A percentile compares a stretch with the other conserved stretches of the same genome.
Conservation (phyloP, 108 stramenopile genomes). For the Nitzschia sp. region DNA sequence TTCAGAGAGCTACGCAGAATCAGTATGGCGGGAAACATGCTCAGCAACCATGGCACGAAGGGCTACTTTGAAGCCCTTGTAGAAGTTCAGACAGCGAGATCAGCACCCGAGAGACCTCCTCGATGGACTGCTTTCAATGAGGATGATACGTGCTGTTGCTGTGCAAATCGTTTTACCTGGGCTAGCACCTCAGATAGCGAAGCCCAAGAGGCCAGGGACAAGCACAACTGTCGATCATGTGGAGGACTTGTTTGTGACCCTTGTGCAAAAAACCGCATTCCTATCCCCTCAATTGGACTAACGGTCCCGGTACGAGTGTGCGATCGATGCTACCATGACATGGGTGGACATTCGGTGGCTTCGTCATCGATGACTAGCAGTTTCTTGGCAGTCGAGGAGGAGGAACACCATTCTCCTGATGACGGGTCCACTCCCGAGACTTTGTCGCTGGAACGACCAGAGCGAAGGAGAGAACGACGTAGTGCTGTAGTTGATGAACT, state of each 20-base stretch:
- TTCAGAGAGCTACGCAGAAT: constrained; percentile 80
- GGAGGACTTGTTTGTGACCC: constrained; percentile 93
- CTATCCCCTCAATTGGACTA: constrained; percentile 88
- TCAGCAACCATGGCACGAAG: constrained; percentile 81
- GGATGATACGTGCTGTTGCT: constrained; percentile 83
- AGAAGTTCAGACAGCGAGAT: constrained; percentile 79
- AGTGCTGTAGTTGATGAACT: constrained; percentile 75
- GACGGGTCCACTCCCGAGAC: constrained; percentile 5
- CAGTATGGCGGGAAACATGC: constrained; percentile 87
- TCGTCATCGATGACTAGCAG: constrained; percentile 29
- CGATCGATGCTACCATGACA: constrained; percentile 93
- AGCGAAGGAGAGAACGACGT: constrained; percentile 48
- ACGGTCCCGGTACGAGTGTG: constrained; percentile 84
- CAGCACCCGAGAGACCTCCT: constrained; percentile 72
- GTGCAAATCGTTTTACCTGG: constrained; percentile 92
- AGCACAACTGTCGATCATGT: constrained; percentile 94
- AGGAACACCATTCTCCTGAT: background rate
- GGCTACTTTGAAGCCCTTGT: constrained; percentile 85
- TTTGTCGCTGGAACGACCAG: constrained; percentile 16
- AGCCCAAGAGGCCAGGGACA: constrained; percentile 91
- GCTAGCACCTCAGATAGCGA: constrained; percentile 85
- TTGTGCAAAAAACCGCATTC: constrained; percentile 82
- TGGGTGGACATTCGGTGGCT: constrained; percentile 43
- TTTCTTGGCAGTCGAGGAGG: constrained; percentile 19
- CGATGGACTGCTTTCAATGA: constrained; percentile 89